Conservation (phyloP, 768 basidiomycete genomes). For the Stropharia rugosoannulata region DNA sequence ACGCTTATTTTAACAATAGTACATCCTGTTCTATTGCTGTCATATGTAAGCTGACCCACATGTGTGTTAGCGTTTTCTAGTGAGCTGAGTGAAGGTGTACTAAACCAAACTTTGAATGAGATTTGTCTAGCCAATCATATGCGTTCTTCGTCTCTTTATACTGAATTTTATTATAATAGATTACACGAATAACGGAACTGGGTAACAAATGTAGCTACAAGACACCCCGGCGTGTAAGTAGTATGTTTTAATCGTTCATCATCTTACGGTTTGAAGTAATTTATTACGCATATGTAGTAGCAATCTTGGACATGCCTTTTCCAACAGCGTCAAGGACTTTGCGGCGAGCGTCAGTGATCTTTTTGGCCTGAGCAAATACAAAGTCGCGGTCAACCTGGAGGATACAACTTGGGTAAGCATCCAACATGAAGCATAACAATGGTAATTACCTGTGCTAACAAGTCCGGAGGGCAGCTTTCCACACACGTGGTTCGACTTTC, state of each 20-base stretch:
- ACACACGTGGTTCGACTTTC: slow-evolving; percentile 55
- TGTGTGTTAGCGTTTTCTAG: no score
- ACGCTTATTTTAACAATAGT: no score
- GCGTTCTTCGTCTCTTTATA: no score
- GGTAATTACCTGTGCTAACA: slow-evolving; percentile 35
- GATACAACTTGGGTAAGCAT: slow-evolving; percentile 16
- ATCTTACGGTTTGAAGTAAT: background rate
- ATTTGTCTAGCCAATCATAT: no score
- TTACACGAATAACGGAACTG: background rate
- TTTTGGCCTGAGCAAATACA: slow-evolving; percentile 59
- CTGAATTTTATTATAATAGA: no score
- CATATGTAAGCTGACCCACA: no score
- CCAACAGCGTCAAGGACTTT: slow-evolving; percentile 71
- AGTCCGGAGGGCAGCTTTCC: slow-evolving; percentile 40
- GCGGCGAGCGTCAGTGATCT: slow-evolving; percentile 65
- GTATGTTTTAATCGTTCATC: background rate
- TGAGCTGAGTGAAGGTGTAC: no score
- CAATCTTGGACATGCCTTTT: slow-evolving; percentile 63
- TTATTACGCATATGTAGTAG: slow-evolving; percentile 32
- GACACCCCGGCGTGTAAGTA: background rate
- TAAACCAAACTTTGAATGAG: no score
- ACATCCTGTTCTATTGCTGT: no score
- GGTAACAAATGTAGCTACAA: no score
- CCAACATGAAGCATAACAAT: background rate
- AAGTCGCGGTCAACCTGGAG: slow-evolving; percentile 71